phyloP scores from a whole-genome alignment of 495 filamentous ascomycete genomes.

The Tetracladium marchalianum region DNA sequence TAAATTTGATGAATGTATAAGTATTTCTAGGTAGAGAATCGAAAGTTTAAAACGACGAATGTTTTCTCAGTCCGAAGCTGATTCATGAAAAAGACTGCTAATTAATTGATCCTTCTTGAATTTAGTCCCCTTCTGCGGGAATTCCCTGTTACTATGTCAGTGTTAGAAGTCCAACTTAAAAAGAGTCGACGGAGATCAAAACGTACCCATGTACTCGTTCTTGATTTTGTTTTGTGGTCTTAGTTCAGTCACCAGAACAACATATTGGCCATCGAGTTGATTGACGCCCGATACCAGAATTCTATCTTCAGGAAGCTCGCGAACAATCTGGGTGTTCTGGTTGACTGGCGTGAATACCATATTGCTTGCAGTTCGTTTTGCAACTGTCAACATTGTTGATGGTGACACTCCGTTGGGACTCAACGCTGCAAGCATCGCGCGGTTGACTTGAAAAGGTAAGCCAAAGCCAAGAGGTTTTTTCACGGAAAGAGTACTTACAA shows the following conservation, averaged over 20 bases:
- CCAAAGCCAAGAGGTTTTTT: too few relatives aligned
- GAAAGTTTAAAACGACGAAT: too few relatives aligned
- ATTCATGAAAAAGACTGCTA: too few relatives aligned
- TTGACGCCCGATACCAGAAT: slow-evolving; percentile 6
- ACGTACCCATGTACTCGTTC: too few relatives aligned
- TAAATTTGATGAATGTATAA: too few relatives aligned
- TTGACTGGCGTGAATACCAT: slow-evolving; percentile 8
- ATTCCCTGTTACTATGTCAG: too few relatives aligned
- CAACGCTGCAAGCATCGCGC: slow-evolving; percentile 11
- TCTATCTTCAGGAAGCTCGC: slow-evolving; percentile 14
- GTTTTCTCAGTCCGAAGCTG: too few relatives aligned
- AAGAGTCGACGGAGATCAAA: too few relatives aligned
- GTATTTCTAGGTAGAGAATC: too few relatives aligned
- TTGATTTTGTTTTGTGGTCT: not conserved
- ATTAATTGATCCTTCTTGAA: too few relatives aligned
- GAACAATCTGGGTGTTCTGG: slow-evolving; percentile 4
- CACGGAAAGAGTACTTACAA: slow-evolving; percentile 1
- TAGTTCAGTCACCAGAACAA: slow-evolving; percentile 10
- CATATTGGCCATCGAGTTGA: slow-evolving; percentile 16
- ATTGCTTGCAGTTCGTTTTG: slow-evolving; percentile 12
- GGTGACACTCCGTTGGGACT: slow-evolving; percentile 10
- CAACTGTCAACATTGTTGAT: slow-evolving; percentile 17
- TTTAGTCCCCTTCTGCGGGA: too few relatives aligned
- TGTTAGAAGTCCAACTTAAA: too few relatives aligned
- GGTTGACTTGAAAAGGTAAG: slow-evolving; percentile 13